phyloP scores from a whole-genome alignment of 2,329 filamentous ascomycete species.

The Diaporthe sp. region DNA sequence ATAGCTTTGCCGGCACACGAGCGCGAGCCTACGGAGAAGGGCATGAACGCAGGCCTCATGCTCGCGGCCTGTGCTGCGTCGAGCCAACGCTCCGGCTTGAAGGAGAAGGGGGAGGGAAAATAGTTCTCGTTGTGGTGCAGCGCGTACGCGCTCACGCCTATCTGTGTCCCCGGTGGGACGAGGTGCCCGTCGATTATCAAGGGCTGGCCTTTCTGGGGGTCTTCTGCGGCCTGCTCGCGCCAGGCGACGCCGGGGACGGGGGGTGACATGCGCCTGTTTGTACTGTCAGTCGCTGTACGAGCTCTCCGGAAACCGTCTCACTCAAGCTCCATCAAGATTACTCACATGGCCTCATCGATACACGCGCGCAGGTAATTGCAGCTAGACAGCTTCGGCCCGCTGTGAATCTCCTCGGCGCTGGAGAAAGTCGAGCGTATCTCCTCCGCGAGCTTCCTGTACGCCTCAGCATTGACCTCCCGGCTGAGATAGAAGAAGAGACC shows the following conservation, averaged over 20 bases:
- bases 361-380: slow-evolving; percentile 12
- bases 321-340: background rate
- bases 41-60: slow-evolving; percentile 39
- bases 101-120: slow-evolving; percentile 55
- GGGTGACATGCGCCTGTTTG: background rate
- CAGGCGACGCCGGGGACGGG: background rate
- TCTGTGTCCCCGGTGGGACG: slow-evolving; percentile 39
- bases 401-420: background rate
- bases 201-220: background rate
- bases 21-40: background rate
- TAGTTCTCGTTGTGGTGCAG: slow-evolving; percentile 58
- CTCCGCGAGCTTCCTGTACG: slow-evolving; percentile 1
- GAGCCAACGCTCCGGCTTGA: slow-evolving; percentile 59
- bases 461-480: background rate
- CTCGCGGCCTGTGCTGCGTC: slow-evolving; percentile 28
- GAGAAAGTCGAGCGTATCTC: slow-evolving; percentile 4
- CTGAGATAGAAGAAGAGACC: slow-evolving; percentile 20
- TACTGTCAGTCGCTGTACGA: background rate
- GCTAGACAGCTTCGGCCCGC: background rate
- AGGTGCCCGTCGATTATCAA: slow-evolving; percentile 20
- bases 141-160: slow-evolving; percentile 57
- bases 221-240: slow-evolving; percentile 11
- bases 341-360: slow-evolving; percentile 31
- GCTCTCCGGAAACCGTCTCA: no score
- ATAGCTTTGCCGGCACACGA: slow-evolving; percentile 23